A percentile compares a stretch with the other conserved stretches of the same genome.
Conservation (phyloP, 2,329 filamentous ascomycete genomes). For the Aspergillus quadrilineatus region DNA sequence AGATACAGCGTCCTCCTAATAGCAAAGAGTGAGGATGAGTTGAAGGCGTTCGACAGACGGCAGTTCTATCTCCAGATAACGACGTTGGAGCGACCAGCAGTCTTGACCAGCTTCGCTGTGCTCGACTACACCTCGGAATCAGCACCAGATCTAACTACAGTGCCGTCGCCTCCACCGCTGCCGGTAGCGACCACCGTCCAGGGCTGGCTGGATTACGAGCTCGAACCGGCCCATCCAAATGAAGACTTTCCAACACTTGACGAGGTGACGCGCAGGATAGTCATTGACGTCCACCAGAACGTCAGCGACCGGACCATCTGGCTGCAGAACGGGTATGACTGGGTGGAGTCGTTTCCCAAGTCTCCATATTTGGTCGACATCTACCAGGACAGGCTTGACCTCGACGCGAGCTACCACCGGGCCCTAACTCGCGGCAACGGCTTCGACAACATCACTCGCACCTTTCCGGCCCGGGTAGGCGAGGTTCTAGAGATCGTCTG, state of each 20-base stretch:
- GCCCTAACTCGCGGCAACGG: slow-evolving; percentile 27
- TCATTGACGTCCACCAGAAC: slow-evolving; percentile 43
- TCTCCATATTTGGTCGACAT: slow-evolving; percentile 50
- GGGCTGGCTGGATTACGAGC: slow-evolving; percentile 25
- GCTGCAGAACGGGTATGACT: slow-evolving; percentile 46
- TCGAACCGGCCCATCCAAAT: slow-evolving; percentile 14
- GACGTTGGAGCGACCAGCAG: slow-evolving; percentile 25
- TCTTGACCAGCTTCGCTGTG: slow-evolving; percentile 29
- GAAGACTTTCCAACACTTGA: slow-evolving; percentile 21
- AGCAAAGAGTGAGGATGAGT: slow-evolving; percentile 45
- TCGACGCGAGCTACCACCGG: slow-evolving; percentile 11
- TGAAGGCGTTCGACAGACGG: slow-evolving; percentile 39
- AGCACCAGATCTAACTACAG: not conserved
- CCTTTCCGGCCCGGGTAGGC: slow-evolving; percentile 46
- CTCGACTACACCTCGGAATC: slow-evolving; percentile 13
- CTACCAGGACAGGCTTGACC: slow-evolving; percentile 28
- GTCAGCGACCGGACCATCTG: slow-evolving; percentile 26
- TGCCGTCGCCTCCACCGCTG: slow-evolving; percentile 3
- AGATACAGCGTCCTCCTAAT: slow-evolving; percentile 59
- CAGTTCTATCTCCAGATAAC: slow-evolving; percentile 49
- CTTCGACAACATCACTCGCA: slow-evolving; percentile 39
- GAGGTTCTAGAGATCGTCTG: slow-evolving; percentile 50
- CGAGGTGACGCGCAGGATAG: slow-evolving; percentile 53
- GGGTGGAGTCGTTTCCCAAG: slow-evolving; percentile 41
- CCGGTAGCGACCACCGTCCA: slow-evolving; percentile 7